These are phyloP conservation scores for Podosphaera xanthii DNA, from an alignment of 2,329 filamentous ascomycete species.

Conservation along the genomic window DNA sequence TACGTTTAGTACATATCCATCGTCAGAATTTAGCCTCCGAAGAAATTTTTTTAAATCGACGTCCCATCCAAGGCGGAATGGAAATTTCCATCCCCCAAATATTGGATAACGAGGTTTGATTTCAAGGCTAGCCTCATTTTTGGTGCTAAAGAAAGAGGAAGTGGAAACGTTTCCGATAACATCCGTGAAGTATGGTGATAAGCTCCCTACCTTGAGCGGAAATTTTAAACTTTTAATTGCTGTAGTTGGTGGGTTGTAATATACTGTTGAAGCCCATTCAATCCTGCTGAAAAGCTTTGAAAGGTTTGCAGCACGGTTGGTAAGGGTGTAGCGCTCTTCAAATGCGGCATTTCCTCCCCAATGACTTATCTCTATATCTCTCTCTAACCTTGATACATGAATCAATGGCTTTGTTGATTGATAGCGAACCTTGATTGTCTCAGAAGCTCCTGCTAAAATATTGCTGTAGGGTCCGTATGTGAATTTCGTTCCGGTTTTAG, in stretches of 20 bases:
- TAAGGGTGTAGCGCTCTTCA: constrained; percentile 78
- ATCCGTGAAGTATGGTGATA: constrained; percentile 84
- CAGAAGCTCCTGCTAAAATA: constrained; percentile 50
- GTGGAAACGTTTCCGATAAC: constrained; percentile 95
- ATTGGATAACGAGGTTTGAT: constrained; percentile 88
- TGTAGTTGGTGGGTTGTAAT: constrained; percentile 52
- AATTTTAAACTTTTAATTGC: constrained; percentile 68
- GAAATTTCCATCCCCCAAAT: constrained; percentile 96
- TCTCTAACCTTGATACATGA: constrained; percentile 57
- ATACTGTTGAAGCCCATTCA: constrained; percentile 48
- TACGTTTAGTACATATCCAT: constrained; percentile 68
- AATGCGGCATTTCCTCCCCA: constrained; percentile 95
- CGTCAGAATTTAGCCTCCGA: constrained; percentile 33
- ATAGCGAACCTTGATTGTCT: constrained; percentile 62
- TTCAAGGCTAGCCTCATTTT: constrained; percentile 62
- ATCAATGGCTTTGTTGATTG: constrained; percentile 86
- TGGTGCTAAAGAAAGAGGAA: constrained; percentile 59
- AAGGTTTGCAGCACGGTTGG: constrained; percentile 66
- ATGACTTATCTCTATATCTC: constrained; percentile 86
- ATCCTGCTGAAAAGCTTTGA: constrained; percentile 51
- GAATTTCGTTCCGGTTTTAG: constrained; percentile 65
- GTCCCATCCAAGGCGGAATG: constrained; percentile 93
- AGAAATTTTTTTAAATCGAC: constrained; percentile 58
- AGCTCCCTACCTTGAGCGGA: constrained; percentile 55
- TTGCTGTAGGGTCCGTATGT: constrained; percentile 80